Evolutionary conservation across 1,139 yeast genomes (phyloP).

Genomic region (Petasospora rhodanensis): DNA sequence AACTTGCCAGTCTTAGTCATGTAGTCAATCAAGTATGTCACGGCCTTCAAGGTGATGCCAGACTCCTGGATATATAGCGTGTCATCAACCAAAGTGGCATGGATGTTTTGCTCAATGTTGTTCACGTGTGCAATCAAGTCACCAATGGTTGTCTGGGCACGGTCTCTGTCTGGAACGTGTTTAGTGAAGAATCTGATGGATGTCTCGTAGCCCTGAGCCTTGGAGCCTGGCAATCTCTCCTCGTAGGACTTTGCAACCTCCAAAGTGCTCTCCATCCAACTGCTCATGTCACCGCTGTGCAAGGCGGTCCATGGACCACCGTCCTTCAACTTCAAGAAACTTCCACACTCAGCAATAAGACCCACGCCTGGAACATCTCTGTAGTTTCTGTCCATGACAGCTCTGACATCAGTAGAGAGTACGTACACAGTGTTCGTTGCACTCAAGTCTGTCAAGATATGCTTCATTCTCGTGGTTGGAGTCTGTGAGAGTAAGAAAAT

Average conservation of each 20-base stretch:
- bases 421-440: slow-evolving; percentile 61
- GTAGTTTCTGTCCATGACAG: slow-evolving; percentile 63
- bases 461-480: slow-evolving; percentile 44
- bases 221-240: slow-evolving; percentile 79
- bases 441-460: slow-evolving; percentile 46
- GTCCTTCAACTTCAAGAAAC: slow-evolving; percentile 48
- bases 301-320: slow-evolving; percentile 58
- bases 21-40: slow-evolving; percentile 38
- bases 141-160: slow-evolving; percentile 69
- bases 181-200: slow-evolving; percentile 74
- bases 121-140: slow-evolving; percentile 84
- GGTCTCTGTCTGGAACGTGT: slow-evolving; percentile 41
- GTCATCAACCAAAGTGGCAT: slow-evolving; percentile 70
- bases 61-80: slow-evolving; percentile 64
- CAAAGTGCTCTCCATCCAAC: slow-evolving; percentile 9
- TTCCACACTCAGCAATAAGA: slow-evolving; percentile 87
- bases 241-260: slow-evolving; percentile 44
- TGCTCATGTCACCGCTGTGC: slow-evolving; percentile 32
- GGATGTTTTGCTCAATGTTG: slow-evolving; percentile 44
- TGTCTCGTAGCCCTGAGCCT: slow-evolving; percentile 68
- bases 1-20: slow-evolving; percentile 24
- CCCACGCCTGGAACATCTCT: slow-evolving; percentile 69
- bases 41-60: slow-evolving; percentile 48
- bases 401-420: slow-evolving; percentile 58
- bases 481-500: slow-evolving; percentile 50